Base-by-base conservation (phyloP, 2,329 filamentous ascomycete genomes). In the Aspergillus ochraceoroseus region DNA sequence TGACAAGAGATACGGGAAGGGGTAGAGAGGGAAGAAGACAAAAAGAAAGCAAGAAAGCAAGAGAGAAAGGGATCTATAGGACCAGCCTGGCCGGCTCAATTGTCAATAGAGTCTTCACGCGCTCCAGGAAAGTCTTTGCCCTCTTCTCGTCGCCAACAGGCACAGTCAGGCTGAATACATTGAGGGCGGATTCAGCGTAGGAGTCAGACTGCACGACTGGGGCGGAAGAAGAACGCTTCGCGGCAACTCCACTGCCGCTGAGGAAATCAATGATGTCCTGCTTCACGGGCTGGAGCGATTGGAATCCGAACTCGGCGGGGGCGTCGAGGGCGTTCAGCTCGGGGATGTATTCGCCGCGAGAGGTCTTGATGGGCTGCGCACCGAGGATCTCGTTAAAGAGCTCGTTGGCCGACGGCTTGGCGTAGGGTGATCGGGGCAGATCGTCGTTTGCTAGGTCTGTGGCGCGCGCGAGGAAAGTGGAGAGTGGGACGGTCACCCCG, bases 361-460 rank as follows among this genome's bases (percentile, higher is more conserved):
- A 74, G 18, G 64, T 66, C 20, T 64, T 63, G 28, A 62, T 37
- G 2, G 62, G 55, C 32, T 53, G 48, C 1, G 71, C 68, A 7
- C 89, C 90, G 5, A 98, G 76, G 9, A 96, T 74, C 55, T 90
- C 81, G 61, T 95, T 82, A 68, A 96, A 96, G 8, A 98, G 78
- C 62, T 94, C 87, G 58, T 88, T 79, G 23, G 83, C 72, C 0
- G 85, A 82, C 9, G 83, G 83, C 58, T 80, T 75, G 31, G 76
- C 74, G 46, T 72, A 71, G 44, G 79, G 74, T 4, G 80, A 77
- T 18, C 76, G 71, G 2, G 90, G 90, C 5, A 96, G 77, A 31
- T 85, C 80, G 48, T 92, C 83, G 67, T 96, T 96, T 45, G 92
- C 92, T 17, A 94, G 69, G 56, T 92, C 83, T 27, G 85, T 78